phyloP scores from a whole-genome alignment of 2,329 filamentous ascomycete species.

The Stromatinia cepivora region DNA sequence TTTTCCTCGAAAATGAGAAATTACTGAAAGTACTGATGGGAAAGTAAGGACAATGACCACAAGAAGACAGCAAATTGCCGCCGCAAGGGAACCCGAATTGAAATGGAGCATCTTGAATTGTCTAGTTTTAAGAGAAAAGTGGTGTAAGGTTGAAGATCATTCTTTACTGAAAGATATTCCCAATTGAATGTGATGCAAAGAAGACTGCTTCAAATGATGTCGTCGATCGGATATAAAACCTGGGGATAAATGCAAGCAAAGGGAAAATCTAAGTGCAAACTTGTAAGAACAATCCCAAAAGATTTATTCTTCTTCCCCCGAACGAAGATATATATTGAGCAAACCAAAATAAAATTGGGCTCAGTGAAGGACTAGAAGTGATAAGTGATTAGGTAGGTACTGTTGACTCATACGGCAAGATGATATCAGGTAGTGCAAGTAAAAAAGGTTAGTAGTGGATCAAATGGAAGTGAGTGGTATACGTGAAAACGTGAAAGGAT shows the following conservation, averaged over 20 bases:
- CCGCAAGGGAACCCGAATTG: constrained; percentile 32
- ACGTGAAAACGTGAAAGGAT: not conserved
- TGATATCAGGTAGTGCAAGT: not conserved
- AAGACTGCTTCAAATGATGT: not conserved
- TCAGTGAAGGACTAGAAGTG: not conserved
- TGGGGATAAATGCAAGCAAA: not conserved
- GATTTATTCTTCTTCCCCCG: not conserved
- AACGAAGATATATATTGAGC: not conserved
- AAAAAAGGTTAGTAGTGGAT: not conserved
- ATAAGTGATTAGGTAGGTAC: not conserved
- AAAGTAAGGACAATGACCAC: constrained; percentile 44
- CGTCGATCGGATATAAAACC: not conserved
- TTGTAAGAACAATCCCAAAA: not conserved
- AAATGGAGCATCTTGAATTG: constrained; percentile 57
- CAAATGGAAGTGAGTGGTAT: not conserved
- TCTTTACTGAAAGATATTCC: constrained; percentile 2
- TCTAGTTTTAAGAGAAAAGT: not conserved
- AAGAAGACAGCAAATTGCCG: constrained; percentile 39
- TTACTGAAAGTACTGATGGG: constrained; percentile 43
- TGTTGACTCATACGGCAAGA: constrained; percentile 10
- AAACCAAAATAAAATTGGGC: not conserved
- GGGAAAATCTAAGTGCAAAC: not conserved
- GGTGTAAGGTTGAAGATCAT: not conserved
- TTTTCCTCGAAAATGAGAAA: constrained; percentile 41
- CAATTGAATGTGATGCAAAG: not conserved